A percentile compares a stretch with the other conserved stretches of the same genome.
Conservation (phyloP, 1,284 basidiomycete species). For the Phylloboletellus chloephorus region DNA sequence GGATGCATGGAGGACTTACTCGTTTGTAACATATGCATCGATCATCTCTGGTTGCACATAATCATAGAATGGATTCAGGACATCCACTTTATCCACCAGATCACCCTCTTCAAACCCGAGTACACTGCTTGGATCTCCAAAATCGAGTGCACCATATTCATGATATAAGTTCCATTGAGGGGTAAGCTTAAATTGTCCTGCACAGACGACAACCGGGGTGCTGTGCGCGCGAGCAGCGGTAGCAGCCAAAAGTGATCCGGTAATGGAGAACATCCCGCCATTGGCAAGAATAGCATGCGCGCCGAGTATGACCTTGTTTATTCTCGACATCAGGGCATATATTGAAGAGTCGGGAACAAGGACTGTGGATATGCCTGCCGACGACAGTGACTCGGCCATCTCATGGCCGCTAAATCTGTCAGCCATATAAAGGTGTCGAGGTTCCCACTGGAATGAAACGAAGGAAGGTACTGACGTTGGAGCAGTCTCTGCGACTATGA, state of each 20-base stretch:
- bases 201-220: conserved; percentile 91
- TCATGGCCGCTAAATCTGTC: conserved; percentile 77
- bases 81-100: conserved; percentile 79
- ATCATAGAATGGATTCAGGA: conserved; percentile 90
- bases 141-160: conserved; percentile 82
- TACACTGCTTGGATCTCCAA: conserved; percentile 80
- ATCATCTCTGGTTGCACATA: conserved; percentile 90
- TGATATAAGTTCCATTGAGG: conserved; percentile 92
- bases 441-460: conserved; percentile 1
- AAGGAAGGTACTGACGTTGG: conserved; percentile 60
- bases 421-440: conserved; percentile 5
- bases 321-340: conserved; percentile 93
- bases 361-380: conserved; percentile 84
- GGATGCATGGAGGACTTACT: conserved; percentile 53
- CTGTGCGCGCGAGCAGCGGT: conserved; percentile 89
- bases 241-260: conserved; percentile 80
- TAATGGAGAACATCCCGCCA: conserved; percentile 88
- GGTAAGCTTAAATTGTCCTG: conserved; percentile 94
- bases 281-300: conserved; percentile 94
- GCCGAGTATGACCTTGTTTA: conserved; percentile 93
- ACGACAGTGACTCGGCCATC: conserved; percentile 77
- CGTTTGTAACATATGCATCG: conserved; percentile 94
- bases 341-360: conserved; percentile 94
- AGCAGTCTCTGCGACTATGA: conserved; percentile 92
- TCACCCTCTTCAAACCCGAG: conserved; percentile 76